phyloP scores from a whole-genome alignment of 495 filamentous ascomycete genomes.

The Delitschia confertaspora region DNA sequence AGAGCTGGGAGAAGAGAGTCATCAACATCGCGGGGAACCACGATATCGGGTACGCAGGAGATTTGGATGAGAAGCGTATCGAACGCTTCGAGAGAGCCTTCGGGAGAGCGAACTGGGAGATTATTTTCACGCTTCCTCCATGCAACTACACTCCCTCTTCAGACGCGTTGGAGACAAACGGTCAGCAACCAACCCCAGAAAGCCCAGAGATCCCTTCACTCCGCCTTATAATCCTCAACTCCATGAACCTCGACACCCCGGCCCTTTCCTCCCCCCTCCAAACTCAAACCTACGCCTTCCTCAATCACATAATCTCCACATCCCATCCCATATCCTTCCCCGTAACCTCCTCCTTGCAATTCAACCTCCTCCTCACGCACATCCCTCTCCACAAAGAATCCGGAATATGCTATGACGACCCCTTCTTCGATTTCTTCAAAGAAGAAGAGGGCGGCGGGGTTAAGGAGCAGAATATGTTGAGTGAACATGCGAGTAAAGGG shows the following conservation, averaged over 20 bases:
- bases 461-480: constrained; percentile 87
- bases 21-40: constrained; percentile 93
- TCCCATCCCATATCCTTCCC: constrained; percentile 59
- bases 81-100: constrained; percentile 73
- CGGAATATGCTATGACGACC: constrained; percentile 76
- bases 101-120: constrained; percentile 79
- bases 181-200: constrained; percentile 32
- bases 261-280: constrained; percentile 56
- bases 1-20: constrained; percentile 60
- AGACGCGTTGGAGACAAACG: not conserved
- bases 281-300: constrained; percentile 61
- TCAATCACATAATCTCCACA: constrained; percentile 61
- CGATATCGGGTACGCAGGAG: constrained; percentile 91
- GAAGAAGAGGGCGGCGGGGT: constrained; percentile 55
- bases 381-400: constrained; percentile 77
- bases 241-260: constrained; percentile 83
- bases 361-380: constrained; percentile 82
- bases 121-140: constrained; percentile 54
- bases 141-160: not conserved
- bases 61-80: constrained; percentile 62
- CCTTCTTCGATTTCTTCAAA: constrained; percentile 66
- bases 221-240: constrained; percentile 78
- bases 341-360: constrained; percentile 56
- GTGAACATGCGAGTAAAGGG: constrained; percentile 51
- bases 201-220: constrained; percentile 42